phyloP scores from a whole-genome alignment of 1,139 yeast species.

The Debaryomyces sp. region DNA sequence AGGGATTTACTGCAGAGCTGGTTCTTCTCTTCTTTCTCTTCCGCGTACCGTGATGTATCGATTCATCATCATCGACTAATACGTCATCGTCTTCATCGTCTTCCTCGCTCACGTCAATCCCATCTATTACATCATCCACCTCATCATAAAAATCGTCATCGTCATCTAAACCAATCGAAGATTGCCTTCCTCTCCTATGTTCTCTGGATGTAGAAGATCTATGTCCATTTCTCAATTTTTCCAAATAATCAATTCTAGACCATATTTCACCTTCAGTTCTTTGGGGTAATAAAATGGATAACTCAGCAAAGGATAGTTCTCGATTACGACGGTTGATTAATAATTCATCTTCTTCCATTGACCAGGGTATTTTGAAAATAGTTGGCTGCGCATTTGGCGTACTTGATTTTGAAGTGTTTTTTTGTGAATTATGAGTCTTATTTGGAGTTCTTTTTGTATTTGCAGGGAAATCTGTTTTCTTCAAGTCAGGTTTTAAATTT shows the following conservation, averaged over 20 bases:
- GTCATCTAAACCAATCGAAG: constrained; percentile 48
- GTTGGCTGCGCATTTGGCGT: constrained; percentile 18
- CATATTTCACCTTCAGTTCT: constrained; percentile 76
- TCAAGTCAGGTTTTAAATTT: constrained; percentile 20
- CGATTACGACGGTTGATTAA: constrained; percentile 56
- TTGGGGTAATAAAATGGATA: constrained; percentile 70
- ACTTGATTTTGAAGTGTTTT: constrained; percentile 11
- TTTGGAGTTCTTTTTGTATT: constrained; percentile 9
- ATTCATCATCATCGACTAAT: constrained; percentile 43
- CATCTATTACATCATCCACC: constrained; percentile 40
- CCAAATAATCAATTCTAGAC: constrained; percentile 61
- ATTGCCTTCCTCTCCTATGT: constrained; percentile 39
- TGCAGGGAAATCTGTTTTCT: constrained; percentile 14
- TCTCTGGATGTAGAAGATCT: constrained; percentile 35
- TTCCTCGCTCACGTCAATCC: constrained; percentile 39
- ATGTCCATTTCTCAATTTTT: constrained; percentile 46
- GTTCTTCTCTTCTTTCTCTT: constrained; percentile 44
- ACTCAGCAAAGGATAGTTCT: constrained; percentile 72
- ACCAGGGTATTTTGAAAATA: constrained; percentile 48
- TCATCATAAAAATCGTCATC: constrained; percentile 50
- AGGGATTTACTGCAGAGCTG: constrained; percentile 49
- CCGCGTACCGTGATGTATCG: constrained; percentile 22
- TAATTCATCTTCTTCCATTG: constrained; percentile 76
- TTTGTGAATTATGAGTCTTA: constrained; percentile 7
- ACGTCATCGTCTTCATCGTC: constrained; percentile 42